These are phyloP conservation scores for Monosporascus sp. DNA, from an alignment of 2,329 filamentous ascomycete species.

Conservation along the genomic window DNA sequence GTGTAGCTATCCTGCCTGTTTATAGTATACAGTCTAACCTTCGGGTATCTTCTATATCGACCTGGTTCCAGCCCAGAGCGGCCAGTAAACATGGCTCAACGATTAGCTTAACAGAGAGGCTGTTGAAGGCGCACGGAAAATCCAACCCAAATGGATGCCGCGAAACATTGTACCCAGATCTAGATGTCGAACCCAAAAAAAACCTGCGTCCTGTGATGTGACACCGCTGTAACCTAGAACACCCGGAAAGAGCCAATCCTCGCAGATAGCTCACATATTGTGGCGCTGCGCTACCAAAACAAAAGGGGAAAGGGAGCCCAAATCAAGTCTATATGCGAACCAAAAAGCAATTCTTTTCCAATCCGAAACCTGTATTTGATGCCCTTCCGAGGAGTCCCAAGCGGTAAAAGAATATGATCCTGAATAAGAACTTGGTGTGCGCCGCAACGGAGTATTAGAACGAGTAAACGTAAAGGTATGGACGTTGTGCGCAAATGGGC, in stretches of 20 bases:
- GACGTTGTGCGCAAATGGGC: not conserved
- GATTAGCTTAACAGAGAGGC: constrained; percentile 18
- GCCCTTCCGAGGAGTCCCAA: constrained; percentile 16
- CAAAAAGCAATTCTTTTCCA: constrained; percentile 21
- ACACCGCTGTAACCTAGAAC: not conserved
- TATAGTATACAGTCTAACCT: constrained; percentile 30
- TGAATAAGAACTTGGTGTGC: constrained; percentile 5
- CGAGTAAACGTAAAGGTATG: constrained; percentile 2
- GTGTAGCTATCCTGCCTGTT: constrained; percentile 26
- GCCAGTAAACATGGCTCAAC: constrained; percentile 20
- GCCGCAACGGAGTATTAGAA: constrained; percentile 1
- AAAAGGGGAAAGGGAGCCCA: constrained; percentile 17
- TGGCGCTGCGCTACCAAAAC: constrained; percentile 16
- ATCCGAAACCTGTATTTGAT: constrained; percentile 24
- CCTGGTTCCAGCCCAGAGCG: constrained; percentile 29
- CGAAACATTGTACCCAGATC: constrained; percentile 13
- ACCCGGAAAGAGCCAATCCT: constrained; percentile 13
- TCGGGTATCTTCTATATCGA: constrained; percentile 30
- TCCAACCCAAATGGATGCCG: constrained; percentile 16
- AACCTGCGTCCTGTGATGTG: not conserved
- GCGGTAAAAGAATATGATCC: constrained; percentile 8
- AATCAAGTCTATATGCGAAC: constrained; percentile 29
- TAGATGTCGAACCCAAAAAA: too few relatives aligned
- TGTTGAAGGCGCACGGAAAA: constrained; percentile 8
- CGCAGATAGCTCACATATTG: constrained; percentile 14